Evolutionary conservation across 2,329 filamentous ascomycete genomes (phyloP).

Genomic region (Myriangium duriaei): DNA sequence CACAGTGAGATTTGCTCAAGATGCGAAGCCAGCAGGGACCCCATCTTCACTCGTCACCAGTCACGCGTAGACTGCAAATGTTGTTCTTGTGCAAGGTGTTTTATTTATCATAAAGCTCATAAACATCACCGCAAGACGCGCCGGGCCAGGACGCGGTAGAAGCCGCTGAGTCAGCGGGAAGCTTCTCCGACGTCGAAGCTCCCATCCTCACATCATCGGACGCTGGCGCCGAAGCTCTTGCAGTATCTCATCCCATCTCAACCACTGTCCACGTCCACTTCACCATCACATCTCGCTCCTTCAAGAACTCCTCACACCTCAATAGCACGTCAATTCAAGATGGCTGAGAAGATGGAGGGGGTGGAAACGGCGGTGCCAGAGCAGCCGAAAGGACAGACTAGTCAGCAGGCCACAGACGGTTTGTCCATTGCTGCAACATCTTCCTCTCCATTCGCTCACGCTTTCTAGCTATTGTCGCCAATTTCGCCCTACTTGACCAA

Average conservation of each 20-base stretch:
- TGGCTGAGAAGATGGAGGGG: constrained; percentile 41
- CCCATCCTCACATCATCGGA: too few relatives aligned
- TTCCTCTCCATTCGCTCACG: constrained; percentile 4
- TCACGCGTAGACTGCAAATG: too few relatives aligned
- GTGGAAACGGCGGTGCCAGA: constrained; percentile 22
- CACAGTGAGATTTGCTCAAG: constrained; percentile 40
- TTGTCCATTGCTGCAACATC: not conserved
- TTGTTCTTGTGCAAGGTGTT: too few relatives aligned
- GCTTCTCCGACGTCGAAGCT: not conserved
- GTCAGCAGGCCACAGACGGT: constrained; percentile 11
- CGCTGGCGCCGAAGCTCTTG: too few relatives aligned
- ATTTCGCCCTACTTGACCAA: constrained; percentile 81
- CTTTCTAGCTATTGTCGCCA: constrained; percentile 75
- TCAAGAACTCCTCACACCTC: too few relatives aligned
- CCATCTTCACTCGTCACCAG: too few relatives aligned
- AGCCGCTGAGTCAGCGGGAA: not conserved
- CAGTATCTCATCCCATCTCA: too few relatives aligned
- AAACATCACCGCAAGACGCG: too few relatives aligned
- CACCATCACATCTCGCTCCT: too few relatives aligned
- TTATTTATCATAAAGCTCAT: too few relatives aligned
- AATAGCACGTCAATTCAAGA: too few relatives aligned
- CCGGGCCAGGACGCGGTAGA: not conserved
- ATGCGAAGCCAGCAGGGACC: constrained; percentile 34
- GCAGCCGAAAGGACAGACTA: constrained; percentile 10
- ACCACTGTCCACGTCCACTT: too few relatives aligned